Base-by-base conservation (phyloP, 163 green algal species). In the Chlamydomonas reinhardtii region DNA sequence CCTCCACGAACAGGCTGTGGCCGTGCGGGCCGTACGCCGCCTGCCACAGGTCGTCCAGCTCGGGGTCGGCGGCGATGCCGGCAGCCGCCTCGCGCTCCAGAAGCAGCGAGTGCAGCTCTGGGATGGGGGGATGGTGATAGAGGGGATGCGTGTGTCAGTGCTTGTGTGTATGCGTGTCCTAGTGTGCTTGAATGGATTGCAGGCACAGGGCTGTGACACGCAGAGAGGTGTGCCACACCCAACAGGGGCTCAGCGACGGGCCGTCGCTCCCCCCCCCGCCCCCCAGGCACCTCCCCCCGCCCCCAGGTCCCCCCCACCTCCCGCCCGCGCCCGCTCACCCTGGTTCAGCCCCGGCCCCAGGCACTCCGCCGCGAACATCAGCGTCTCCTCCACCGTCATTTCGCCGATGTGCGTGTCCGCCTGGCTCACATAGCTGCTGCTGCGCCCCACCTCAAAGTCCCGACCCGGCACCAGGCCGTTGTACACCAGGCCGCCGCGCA, bases 341-440 rank as follows among this genome's bases (percentile, higher is more conserved):
- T 74, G 73, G 59, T 89, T 91, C 65, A 89, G 83, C 29, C 92
- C 93, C 0, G 82, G 70, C 24, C 91, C 92, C 89, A 95, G 87
- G 83, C 84, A 91, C 65, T 91, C 82, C 0, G 92, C 91, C 1
- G 92, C 89, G 86, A 98, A 98, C 89, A 95, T 92, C 17, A 98
- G 84, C 8, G 96, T 98, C 90, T 98, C 95, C 2, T 92, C 78
- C 59, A 98, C 96, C 8, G 95, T 98, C 84, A 98, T 85, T 93
- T 56, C 94, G 14, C 86, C 95, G 59, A 96, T 95, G 90, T 98
- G 95, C 20, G 85, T 73, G 83, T 98, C 96, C 0, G 90, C 75
- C 92, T 97, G 94, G 52, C 90, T 85, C 43, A 97, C 85, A 83
- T 96, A 96, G 14, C 87, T 84, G 14, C 86, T 88, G 27, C 89